A percentile compares a stretch with the other conserved stretches of the same genome.
Evolutionary conservation across 129 eudicot species (phyloP).

Genomic region (Tagetes erecta): DNA sequence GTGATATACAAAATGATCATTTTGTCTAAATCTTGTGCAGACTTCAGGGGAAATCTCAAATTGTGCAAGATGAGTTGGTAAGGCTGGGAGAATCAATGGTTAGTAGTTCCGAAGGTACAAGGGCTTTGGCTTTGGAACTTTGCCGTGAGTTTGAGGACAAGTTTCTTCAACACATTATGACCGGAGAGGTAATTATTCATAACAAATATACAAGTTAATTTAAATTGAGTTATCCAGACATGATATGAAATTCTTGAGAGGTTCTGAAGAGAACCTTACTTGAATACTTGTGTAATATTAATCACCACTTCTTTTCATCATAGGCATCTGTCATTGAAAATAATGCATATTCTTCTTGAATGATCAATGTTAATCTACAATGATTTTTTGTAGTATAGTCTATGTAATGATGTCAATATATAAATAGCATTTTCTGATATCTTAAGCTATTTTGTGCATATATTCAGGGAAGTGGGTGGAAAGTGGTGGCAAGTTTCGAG

Average conservation of each 20-base stretch:
- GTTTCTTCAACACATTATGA: slow-evolving; percentile 89
- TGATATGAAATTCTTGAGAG: background rate
- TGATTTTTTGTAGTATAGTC: background rate
- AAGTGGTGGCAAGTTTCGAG: slow-evolving; percentile 96
- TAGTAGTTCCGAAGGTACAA: slow-evolving; percentile 87
- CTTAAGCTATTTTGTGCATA: background rate
- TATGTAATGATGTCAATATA: slow-evolving; percentile 13
- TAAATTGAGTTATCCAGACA: slow-evolving; percentile 3
- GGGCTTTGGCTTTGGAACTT: slow-evolving; percentile 97
- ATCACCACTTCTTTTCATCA: background rate
- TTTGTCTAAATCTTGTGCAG: slow-evolving; percentile 42
- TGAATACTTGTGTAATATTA: background rate
- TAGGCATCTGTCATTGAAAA: slow-evolving; percentile 7
- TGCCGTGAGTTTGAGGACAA: slow-evolving; percentile 99
- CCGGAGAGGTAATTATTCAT: slow-evolving; percentile 77
- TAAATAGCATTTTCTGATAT: slow-evolving; percentile 12
- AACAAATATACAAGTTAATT: background rate
- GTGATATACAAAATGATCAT: background rate
- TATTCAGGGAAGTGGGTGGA: slow-evolving; percentile 91
- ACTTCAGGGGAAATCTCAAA: slow-evolving; percentile 95
- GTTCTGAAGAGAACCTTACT: background rate
- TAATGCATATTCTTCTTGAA: background rate
- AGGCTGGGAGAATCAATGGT: slow-evolving; percentile 98
- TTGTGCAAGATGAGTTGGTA: slow-evolving; percentile 89
- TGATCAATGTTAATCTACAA: slow-evolving; percentile 13